Evolutionary conservation across 306 rosid species (phyloP).

Genomic region (Cicer arietinum): DNA sequence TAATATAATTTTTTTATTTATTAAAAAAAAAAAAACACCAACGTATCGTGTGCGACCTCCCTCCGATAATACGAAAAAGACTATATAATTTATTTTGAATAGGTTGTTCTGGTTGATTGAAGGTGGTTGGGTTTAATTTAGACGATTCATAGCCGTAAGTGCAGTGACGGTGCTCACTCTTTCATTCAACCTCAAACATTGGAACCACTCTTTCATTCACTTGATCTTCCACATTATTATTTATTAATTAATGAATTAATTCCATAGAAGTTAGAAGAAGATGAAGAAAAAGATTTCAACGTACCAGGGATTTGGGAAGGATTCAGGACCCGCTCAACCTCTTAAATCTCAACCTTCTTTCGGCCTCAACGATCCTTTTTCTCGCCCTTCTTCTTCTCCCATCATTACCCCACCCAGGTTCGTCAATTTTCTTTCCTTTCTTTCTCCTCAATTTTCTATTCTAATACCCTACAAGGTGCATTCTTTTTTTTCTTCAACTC

Average conservation of each 20-base stretch:
- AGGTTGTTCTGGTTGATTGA: no score
- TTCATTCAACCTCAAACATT: no score
- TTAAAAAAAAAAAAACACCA: no score
- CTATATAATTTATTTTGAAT: no score
- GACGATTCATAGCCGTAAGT: no score
- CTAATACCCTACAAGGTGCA: not conserved
- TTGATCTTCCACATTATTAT: not conserved
- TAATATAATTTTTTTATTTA: no score
- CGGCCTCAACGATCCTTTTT: slow-evolving; percentile 43
- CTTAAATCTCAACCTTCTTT: slow-evolving; percentile 50
- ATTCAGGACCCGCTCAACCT: slow-evolving; percentile 63
- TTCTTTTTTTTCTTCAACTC: not conserved
- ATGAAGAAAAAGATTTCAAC: slow-evolving; percentile 41
- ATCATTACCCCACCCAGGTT: slow-evolving; percentile 46
- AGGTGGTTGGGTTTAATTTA: no score
- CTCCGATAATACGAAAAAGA: no score
- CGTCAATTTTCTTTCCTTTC: not conserved
- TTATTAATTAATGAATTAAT: not conserved
- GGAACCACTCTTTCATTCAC: not conserved
- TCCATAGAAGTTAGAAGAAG: slow-evolving; percentile 3
- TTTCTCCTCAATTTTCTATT: not conserved
- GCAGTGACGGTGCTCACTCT: no score
- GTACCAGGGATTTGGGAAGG: slow-evolving; percentile 59
- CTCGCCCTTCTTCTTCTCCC: slow-evolving; percentile 47
- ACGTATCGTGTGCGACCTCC: no score